Evolutionary conservation across 768 basidiomycete genomes (phyloP), one percentile per base, ranked within the genome.

Genomic region (Lentinula edodes): DNA sequence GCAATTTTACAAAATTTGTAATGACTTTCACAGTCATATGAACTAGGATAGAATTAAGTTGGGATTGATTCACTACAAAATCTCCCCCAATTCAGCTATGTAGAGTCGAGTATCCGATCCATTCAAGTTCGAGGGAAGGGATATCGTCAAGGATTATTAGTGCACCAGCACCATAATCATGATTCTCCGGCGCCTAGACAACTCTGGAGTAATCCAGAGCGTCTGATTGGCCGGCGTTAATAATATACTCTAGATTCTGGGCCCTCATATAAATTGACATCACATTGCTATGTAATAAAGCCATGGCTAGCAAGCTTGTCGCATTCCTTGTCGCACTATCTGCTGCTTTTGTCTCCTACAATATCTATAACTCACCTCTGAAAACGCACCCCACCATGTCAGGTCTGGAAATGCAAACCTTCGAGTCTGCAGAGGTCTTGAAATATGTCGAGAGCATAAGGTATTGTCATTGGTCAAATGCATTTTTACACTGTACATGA

Each of bases 111-210:
- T 1, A 23, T 23, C 23, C 23, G 16, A 88, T 81, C 89, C 90
- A 93, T 67, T 88, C 83, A 2, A 5, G 38, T 66, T 88, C 83
- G 1, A 39, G 38, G 13, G 38, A 9, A 39, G 2, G 0, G 5
- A 39, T 39, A 60, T 89, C 88, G 64, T 93, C 91, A 16, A 92
- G 66, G 50, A 93, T 81, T 20, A 92, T 76, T 13, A 90, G 71
- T 9, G 68, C 57, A 7, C 67, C 66, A 35, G 63, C 28, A 28
- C 28, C 28, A 3, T 28, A 28, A 28, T 4, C 3, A 28, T 28
- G 23, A 23, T 23, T 23, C 23, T 39, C 38, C 9, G 38, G 38
- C 38, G 38, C 38, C 38, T 39, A 39, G 45, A n/a, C 45, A 7
- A n/a, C 8, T 48, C n/a, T 51, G 50, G 32, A 51, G 45, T 46